Conservation (phyloP, 140 eudicot genomes). For the Stevia rebaudiana region DNA sequence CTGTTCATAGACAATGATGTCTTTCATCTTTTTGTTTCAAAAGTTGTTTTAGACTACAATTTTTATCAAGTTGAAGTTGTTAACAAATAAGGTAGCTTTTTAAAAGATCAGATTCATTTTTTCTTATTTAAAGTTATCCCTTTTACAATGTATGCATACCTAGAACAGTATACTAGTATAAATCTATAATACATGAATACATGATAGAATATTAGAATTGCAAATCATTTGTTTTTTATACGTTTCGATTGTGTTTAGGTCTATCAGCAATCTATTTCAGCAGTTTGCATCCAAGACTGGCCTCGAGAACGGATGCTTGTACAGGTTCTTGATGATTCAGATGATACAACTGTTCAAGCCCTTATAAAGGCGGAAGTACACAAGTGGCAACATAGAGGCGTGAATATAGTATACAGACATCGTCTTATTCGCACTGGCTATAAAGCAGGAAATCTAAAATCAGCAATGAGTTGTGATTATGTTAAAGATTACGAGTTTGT, state of each 20-base stretch:
- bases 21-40: background rate
- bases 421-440: constrained; percentile 86
- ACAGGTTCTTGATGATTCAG: constrained; percentile 87
- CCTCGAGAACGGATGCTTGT: constrained; percentile 81
- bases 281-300: constrained; percentile 83
- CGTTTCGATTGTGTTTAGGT: constrained; percentile 40
- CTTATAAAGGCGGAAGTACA: constrained; percentile 73
- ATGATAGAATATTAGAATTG: background rate
- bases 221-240: background rate
- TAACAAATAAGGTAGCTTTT: constrained; percentile 1
- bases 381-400: constrained; percentile 83
- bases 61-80: background rate
- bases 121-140: background rate
- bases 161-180: background rate
- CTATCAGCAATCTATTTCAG: constrained; percentile 75
- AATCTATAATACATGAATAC: no score
- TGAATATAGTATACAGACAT: constrained; percentile 69
- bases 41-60: background rate
- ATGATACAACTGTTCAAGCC: constrained; percentile 54
- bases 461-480: constrained; percentile 89
- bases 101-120: background rate
- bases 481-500: constrained; percentile 91
- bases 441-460: constrained; percentile 87
- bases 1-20: background rate
- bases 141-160: background rate